These are phyloP conservation scores for Diaporthe longicolla DNA, from an alignment of 2,329 filamentous ascomycete species.

Conservation along the genomic window DNA sequence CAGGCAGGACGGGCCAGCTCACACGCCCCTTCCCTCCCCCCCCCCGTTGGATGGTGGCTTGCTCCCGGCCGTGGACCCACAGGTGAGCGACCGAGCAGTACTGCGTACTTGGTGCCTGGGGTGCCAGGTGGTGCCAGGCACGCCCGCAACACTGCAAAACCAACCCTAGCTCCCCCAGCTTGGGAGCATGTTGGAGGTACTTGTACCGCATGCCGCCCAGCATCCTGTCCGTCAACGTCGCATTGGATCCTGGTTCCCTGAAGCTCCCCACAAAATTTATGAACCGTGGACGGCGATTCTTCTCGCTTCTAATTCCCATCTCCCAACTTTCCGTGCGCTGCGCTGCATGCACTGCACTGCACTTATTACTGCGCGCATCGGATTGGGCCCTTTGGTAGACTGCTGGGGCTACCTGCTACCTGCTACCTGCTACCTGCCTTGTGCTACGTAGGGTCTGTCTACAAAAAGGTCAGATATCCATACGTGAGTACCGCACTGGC, in stretches of 20 bases:
- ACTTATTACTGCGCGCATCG: background rate
- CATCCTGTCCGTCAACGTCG: constrained; percentile 15
- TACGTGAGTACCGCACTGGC: background rate
- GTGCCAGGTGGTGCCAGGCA: background rate
- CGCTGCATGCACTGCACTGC: background rate
- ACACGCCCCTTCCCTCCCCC: background rate
- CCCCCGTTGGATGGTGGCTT: constrained; percentile 25
- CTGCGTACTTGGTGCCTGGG: too few species aligned
- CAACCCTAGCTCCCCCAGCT: background rate
- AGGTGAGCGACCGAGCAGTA: constrained; percentile 16
- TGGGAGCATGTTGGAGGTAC: background rate
- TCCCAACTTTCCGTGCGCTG: background rate
- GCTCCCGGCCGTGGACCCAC: constrained; percentile 21
- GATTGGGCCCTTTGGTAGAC: constrained; percentile 11
- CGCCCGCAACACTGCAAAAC: background rate
- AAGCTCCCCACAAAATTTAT: constrained; percentile 32
- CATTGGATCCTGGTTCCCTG: constrained; percentile 25
- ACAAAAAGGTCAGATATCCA: constrained; percentile 14
- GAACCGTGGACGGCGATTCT: constrained; percentile 14
- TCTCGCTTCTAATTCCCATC: constrained; percentile 28
- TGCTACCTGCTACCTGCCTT: background rate
- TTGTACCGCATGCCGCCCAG: background rate
- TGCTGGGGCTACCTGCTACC: background rate
- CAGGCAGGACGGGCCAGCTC: constrained; percentile 8
- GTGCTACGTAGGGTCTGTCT: background rate